Conservation (phyloP, 768 basidiomycete species). For the Podaxis rugospora region DNA sequence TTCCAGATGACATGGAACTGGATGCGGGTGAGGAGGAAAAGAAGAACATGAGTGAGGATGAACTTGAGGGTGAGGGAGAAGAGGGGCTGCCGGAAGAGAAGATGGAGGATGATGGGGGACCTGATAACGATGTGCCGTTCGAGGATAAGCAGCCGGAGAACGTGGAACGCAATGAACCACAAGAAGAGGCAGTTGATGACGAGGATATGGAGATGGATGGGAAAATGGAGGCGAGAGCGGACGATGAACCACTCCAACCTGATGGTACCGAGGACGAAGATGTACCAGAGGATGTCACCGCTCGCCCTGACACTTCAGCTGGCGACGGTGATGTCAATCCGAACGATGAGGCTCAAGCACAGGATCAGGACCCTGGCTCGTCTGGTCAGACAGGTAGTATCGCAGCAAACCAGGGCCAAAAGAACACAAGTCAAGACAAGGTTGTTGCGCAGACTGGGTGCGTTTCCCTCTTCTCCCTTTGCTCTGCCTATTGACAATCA, state of each 20-base stretch:
- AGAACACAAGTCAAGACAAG: constrained; percentile 23
- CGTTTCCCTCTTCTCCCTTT: constrained; percentile 10
- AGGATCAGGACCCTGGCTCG: constrained; percentile 2
- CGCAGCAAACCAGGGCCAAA: constrained; percentile 2
- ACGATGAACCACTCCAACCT: constrained; percentile 23
- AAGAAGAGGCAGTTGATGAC: constrained; percentile 26
- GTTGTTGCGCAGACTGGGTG: constrained; percentile 29
- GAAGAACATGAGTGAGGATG: constrained; percentile 21
- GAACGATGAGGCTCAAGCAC: constrained; percentile 21
- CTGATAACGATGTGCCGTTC: constrained; percentile 23
- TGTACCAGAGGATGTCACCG: constrained; percentile 27
- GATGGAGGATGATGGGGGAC: constrained; percentile 20
- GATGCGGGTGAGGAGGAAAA: constrained; percentile 34
- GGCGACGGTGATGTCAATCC: constrained; percentile 36
- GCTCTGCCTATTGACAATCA: not conserved
- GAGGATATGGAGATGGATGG: constrained; percentile 30
- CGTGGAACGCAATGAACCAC: constrained; percentile 29
- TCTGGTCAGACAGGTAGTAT: constrained; percentile 22
- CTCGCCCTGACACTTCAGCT: constrained; percentile 38
- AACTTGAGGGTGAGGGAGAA: constrained; percentile 83
- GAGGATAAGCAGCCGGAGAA: constrained; percentile 79
- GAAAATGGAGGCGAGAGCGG: constrained; percentile 24
- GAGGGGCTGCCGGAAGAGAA: constrained; percentile 42
- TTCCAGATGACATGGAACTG: constrained; percentile 84
- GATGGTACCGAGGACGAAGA: constrained; percentile 27